Percentiles rank a stretch among this genome's conserved stretches.
These are phyloP conservation scores for Themeda triandra DNA, from an alignment of 176 grass and related monocot species.

Conservation along the genomic window DNA sequence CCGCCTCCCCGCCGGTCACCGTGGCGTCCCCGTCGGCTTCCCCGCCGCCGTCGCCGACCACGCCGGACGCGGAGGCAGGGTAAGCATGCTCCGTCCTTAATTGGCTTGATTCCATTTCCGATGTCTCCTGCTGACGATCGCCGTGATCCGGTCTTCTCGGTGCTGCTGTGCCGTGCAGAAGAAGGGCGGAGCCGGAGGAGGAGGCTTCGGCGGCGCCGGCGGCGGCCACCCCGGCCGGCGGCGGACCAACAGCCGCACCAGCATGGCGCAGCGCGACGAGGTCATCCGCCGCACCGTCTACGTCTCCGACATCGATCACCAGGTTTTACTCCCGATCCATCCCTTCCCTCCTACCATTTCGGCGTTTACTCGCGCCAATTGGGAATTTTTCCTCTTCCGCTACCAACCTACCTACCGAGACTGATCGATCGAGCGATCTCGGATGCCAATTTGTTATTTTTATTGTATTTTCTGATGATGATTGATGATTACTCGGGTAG, in stretches of 20 bases:
- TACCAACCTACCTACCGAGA: neutral
- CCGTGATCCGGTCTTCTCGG: neutral
- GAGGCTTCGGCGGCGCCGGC: constrained; percentile 1
- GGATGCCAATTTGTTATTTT: neutral
- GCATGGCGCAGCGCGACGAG: constrained; percentile 86
- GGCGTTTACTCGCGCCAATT: neutral
- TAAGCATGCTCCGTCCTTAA: neutral
- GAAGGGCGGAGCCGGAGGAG: constrained; percentile 47
- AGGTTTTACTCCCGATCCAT: constrained; percentile 41
- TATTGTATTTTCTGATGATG: no score
- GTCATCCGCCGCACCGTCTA: constrained; percentile 91
- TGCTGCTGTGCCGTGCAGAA: constrained; percentile 24
- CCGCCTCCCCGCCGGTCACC: constrained; percentile 36
- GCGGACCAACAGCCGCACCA: constrained; percentile 81
- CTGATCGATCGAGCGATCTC: neutral
- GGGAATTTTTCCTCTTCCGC: neutral
- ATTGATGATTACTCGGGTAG: constrained; percentile 4
- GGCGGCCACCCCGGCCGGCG: constrained; percentile 60
- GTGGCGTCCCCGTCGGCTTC: constrained; percentile 48
- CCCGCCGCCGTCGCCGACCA: constrained; percentile 33
- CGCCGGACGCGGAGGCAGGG: constrained; percentile 47
- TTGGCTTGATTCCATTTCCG: neutral
- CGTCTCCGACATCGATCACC: constrained; percentile 96
- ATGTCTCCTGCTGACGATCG: neutral
- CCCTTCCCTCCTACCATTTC: neutral